Conservation (phyloP, 176 grass and related monocot genomes). For the Bonia amplexicaulis region DNA sequence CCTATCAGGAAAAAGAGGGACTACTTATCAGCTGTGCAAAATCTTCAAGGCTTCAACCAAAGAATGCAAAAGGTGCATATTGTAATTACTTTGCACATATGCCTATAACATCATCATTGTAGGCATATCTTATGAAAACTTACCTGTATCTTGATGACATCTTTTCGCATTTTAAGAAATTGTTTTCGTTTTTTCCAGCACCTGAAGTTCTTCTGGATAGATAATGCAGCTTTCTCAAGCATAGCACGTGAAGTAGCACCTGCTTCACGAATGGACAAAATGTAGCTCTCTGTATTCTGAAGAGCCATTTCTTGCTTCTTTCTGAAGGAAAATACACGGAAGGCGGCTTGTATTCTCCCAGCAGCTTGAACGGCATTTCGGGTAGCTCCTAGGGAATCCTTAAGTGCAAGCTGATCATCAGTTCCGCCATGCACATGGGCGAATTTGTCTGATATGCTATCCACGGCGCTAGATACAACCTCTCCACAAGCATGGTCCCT, state of each 20-base stretch:
- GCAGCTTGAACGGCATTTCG: constrained; percentile 84
- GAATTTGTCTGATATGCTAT: constrained; percentile 59
- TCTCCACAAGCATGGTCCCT: constrained; percentile 6
- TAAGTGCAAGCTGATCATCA: constrained; percentile 76
- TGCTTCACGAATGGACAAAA: not conserved
- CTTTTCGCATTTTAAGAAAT: constrained; percentile 48
- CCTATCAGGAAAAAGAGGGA: constrained; percentile 43
- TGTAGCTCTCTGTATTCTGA: constrained; percentile 26
- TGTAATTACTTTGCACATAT: not conserved
- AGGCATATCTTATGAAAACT: constrained; percentile 16
- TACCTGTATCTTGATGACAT: constrained; percentile 88
- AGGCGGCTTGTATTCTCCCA: constrained; percentile 69
- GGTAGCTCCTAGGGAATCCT: constrained; percentile 66
- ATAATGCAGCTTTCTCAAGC: constrained; percentile 69
- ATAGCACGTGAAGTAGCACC: constrained; percentile 7
- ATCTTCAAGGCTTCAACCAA: not conserved
- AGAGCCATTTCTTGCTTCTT: constrained; percentile 51
- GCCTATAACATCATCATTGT: not conserved
- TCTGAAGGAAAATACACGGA: constrained; percentile 59
- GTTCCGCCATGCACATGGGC: constrained; percentile 41
- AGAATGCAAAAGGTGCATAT: constrained; percentile 2
- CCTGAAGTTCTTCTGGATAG: constrained; percentile 89
- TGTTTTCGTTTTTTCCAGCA: constrained; percentile 79
- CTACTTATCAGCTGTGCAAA: not conserved
- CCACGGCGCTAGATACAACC: constrained; percentile 17